Evolutionary conservation across 2,329 filamentous ascomycete species (phyloP), one percentile per base, ranked within the genome.

Genomic region (Talaromyces atroroseus): DNA sequence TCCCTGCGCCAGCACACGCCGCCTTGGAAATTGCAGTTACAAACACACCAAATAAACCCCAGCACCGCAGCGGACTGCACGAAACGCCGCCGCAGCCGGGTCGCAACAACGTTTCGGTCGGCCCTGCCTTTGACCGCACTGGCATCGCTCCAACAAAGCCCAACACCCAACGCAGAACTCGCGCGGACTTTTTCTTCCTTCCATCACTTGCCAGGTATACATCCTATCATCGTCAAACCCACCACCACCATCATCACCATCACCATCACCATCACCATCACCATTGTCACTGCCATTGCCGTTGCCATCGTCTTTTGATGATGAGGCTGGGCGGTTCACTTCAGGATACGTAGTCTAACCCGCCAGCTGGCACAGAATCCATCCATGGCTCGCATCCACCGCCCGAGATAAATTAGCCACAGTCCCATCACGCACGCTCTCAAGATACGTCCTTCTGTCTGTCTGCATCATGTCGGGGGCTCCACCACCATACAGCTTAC

Each of bases 401-500:
- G 47, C 50, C 56, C 20, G 52, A 44, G 29, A 36, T 58, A 54
- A 54, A 21, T 45, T 58, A 29, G 46, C n/a, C 46, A 47, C 29
- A 24, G 34, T 23, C 12, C 20, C 52, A 48, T 42, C 38, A 56
- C 53, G 26, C 52, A 40, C 53, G 23, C 26, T 10, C 42, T 12
- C 52, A 40, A 64, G 62, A 29, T 7, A 66, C 64, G 64, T 65
- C n/a, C n/a, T n/a, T n/a, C n/a, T n/a, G 65, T 65, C 26, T 52
- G 53, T n/a, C n/a, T 36, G 42, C 64, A 69, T 71, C 65, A 75
- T 75, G 73, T 69, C 73, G 60, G 73, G 73, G 62, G 71, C 68
- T 68, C 73, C 74, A 61, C 73, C 74, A 61, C 74, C 75, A 58
- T 76, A 73, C 62, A 71, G 72, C 63, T 67, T 71, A 58, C 74